Base-by-base conservation (phyloP, 768 basidiomycete genomes). In the Cystobasidium ongulense region DNA sequence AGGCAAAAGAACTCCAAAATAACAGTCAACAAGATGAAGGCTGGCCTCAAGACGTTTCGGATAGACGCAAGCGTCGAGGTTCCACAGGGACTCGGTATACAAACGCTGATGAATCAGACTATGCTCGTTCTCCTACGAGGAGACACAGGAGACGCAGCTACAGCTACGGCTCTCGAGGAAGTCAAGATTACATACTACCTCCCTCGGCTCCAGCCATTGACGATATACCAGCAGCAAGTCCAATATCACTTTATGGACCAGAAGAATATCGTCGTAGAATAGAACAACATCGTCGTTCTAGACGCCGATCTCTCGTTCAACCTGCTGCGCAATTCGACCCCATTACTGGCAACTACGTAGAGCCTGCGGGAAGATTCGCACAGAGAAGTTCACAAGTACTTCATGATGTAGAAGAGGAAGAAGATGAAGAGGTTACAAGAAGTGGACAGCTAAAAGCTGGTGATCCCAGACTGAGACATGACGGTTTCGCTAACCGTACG, bases 401-500 rank as follows among this genome's bases (percentile, higher is more conserved):
- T 21, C 63, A 29, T 38, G 35, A 29, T 17, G 3, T 33, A 25
- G 65, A 71, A 59, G 68, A 71, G 54, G 53, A 54, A 10, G 68
- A 71, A 59, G 68, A 54, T 17, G 68, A 54, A 4, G 68, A 59
- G 17, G 52, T 29, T 7, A 46, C 39, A 11, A 4, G n/a, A 68
- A 1, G 11, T n/a, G 29, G 38, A 8, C 53, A 23, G 2, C 33
- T 36, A 3, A 21, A n/a, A n/a, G 7, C 50, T 35, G 54, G 38
- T 29, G 35, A 31, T 38, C 31, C 68, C 11, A 54, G 68, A 35
- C 10, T 54, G n/a, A 23, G 46, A 23, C 33, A 41, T n/a, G 68
- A 71, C 35, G 68, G 68, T 27, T 71, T 71, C 43, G 68, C 68
- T 18, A 52, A 71, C 17, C 29, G 68, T 1, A 52, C 68, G 15